Percentiles rank a stretch among this genome's conserved stretches.
Conservation (phyloP, 1,284 basidiomycete genomes). For the Fomes fomentarius region DNA sequence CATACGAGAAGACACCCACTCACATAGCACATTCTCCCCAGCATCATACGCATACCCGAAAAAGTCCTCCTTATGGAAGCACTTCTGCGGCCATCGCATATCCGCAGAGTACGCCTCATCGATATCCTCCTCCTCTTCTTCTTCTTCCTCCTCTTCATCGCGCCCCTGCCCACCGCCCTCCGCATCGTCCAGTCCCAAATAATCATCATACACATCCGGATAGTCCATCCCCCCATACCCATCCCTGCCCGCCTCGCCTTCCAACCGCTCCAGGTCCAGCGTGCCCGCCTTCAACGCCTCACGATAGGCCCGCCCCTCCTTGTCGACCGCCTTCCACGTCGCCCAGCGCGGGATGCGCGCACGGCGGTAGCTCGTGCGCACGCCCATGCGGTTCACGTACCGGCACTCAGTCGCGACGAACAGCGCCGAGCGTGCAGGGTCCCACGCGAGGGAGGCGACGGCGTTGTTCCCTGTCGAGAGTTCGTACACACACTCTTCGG, state of each 20-base stretch:
- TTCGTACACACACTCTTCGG: conserved; percentile 35
- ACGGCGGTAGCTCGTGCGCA: conserved; percentile 34
- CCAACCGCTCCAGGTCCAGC: too few species aligned
- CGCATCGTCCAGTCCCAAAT: conserved; percentile 5
- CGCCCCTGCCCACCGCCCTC: too few species aligned
- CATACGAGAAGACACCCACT: background rate
- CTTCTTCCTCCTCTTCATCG: conserved; percentile 9
- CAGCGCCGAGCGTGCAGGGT: conserved; percentile 30
- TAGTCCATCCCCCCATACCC: conserved; percentile 13
- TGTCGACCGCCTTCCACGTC: conserved; percentile 19
- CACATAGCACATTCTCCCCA: conserved; percentile 37
- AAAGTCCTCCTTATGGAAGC: conserved; percentile 38
- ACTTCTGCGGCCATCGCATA: conserved; percentile 37
- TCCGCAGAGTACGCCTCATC: conserved; percentile 24
- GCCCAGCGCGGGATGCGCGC: conserved; percentile 23
- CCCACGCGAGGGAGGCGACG: conserved; percentile 37
- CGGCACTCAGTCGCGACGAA: conserved; percentile 38
- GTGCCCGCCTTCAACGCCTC: background rate
- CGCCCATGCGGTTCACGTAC: conserved; percentile 38
- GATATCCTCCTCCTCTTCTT: conserved; percentile 15
- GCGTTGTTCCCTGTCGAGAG: conserved; percentile 42
- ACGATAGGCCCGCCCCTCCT: conserved; percentile 14
- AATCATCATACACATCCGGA: conserved; percentile 12
- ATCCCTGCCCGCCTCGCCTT: too few species aligned
- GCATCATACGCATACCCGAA: conserved; percentile 41